A percentile compares a stretch with the other conserved stretches of the same genome.
These are phyloP conservation scores for Phytophthora chlamydospora DNA, from an alignment of 352 stramenopile species.

Conservation along the genomic window DNA sequence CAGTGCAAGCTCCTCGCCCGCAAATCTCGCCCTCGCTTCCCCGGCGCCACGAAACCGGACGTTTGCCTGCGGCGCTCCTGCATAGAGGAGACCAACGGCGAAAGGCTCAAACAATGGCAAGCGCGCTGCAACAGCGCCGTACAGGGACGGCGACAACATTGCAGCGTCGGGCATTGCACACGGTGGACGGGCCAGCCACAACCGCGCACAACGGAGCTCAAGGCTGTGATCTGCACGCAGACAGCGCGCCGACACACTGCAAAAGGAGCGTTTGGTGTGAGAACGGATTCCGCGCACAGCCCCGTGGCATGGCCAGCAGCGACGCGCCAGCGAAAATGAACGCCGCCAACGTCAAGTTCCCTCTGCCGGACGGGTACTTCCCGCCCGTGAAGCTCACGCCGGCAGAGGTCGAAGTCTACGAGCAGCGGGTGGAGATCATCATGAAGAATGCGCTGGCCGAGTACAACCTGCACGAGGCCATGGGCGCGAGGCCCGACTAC, in stretches of 20 bases:
- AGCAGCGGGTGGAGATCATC: conserved; percentile 46
- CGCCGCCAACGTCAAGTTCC: conserved; percentile 39
- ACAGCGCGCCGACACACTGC: conserved; percentile 35
- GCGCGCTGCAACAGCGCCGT: too few species aligned
- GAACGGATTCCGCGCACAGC: conserved; percentile 8
- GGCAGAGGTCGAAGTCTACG: conserved; percentile 37
- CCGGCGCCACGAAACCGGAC: conserved; percentile 25
- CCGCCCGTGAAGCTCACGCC: conserved; percentile 39
- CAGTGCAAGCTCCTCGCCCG: background rate
- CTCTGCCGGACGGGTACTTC: conserved; percentile 47
- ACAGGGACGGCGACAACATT: conserved; percentile 31
- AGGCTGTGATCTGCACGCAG: conserved; percentile 14
- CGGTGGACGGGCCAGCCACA: conserved; percentile 33
- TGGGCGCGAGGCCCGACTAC: conserved; percentile 44
- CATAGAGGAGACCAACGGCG: conserved; percentile 29
- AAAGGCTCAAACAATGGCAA: conserved; percentile 31
- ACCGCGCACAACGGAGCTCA: conserved; percentile 20
- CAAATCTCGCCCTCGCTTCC: conserved; percentile 28
- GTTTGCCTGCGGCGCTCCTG: conserved; percentile 12
- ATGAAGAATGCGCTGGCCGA: conserved; percentile 51
- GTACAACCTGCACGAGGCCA: conserved; percentile 51
- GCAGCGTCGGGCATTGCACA: conserved; percentile 45
- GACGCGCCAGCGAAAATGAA: conserved; percentile 23
- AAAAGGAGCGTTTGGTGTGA: conserved; percentile 36
- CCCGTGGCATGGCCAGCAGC: conserved; percentile 14